phyloP scores from a whole-genome alignment of 1,284 basidiomycete genomes.

The Trichosporon sp. region DNA sequence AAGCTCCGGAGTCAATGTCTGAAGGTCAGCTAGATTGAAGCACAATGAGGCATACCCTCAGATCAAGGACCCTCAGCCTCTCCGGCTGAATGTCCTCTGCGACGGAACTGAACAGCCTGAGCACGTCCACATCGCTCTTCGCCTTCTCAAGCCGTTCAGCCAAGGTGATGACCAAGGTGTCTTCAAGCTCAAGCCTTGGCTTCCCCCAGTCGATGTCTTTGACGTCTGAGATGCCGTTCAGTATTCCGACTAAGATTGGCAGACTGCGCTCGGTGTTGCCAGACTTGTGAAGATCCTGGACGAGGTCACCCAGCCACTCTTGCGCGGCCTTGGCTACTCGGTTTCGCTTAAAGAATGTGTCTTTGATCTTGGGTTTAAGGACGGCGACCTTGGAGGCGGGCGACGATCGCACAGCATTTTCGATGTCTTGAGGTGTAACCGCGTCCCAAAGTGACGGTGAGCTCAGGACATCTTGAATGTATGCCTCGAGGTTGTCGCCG shows the following conservation, averaged over 20 bases:
- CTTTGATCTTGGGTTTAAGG: constrained; percentile 12
- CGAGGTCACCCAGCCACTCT: constrained; percentile 12
- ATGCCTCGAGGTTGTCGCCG: constrained; percentile 17
- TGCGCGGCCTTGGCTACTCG: constrained; percentile 16
- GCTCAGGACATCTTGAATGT: constrained; percentile 21
- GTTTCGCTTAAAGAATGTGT: constrained; percentile 15
- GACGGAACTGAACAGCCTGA: constrained; percentile 17
- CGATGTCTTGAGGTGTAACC: neutral
- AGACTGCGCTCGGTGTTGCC: neutral
- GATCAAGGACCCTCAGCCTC: constrained; percentile 23
- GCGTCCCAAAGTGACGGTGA: constrained; percentile 30
- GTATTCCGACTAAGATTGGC: constrained; percentile 18
- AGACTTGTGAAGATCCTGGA: constrained; percentile 5
- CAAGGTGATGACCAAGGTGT: constrained; percentile 25
- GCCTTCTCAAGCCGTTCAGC: constrained; percentile 12
- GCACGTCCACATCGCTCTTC: constrained; percentile 2
- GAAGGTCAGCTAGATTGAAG: neutral
- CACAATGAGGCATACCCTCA: constrained; percentile 15
- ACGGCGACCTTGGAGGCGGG: constrained; percentile 5
- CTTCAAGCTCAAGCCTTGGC: constrained; percentile 26
- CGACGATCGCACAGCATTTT: constrained; percentile 11
- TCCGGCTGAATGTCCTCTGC: constrained; percentile 17
- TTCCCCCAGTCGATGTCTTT: constrained; percentile 29
- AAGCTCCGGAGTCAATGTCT: constrained; percentile 10
- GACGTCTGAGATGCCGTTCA: constrained; percentile 25